These are phyloP conservation scores for Baorangia bicolor DNA, from an alignment of 768 basidiomycete species.

Conservation along the genomic window DNA sequence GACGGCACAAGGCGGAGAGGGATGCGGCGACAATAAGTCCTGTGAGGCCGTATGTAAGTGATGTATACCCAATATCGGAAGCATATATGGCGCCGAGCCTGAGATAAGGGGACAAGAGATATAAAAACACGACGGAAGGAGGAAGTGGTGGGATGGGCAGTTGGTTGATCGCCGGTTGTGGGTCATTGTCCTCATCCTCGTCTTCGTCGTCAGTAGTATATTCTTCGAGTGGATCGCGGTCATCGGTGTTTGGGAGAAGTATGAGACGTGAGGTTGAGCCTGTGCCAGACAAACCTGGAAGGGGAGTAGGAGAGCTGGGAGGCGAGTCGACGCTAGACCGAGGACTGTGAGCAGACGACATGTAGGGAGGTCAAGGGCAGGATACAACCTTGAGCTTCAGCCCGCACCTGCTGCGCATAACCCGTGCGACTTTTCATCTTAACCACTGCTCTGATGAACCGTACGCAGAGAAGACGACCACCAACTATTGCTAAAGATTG, in stretches of 20 bases:
- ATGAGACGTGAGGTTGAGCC: constrained; percentile 57
- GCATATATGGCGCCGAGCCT: constrained; percentile 69
- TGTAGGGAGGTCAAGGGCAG: constrained; percentile 3
- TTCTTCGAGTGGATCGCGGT: constrained; percentile 31
- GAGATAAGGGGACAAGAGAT: constrained; percentile 67
- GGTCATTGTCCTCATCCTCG: constrained; percentile 35
- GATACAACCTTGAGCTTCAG: not conserved
- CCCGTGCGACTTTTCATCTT: constrained; percentile 18
- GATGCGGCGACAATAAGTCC: constrained; percentile 52
- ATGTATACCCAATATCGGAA: constrained; percentile 42
- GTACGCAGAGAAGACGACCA: constrained; percentile 5
- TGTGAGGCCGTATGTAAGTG: constrained; percentile 51
- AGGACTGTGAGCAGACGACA: not conserved
- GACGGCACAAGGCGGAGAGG: constrained; percentile 59
- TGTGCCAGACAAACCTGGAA: constrained; percentile 23
- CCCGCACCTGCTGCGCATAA: not conserved
- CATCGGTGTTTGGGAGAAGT: constrained; percentile 57
- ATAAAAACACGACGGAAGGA: constrained; percentile 59
- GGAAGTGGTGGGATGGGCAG: constrained; percentile 47
- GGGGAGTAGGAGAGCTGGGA: not conserved
- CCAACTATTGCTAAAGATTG: constrained; percentile 25
- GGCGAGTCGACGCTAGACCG: constrained; percentile 14
- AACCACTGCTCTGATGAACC: constrained; percentile 5
- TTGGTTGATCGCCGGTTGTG: constrained; percentile 6
- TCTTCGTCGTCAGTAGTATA: constrained; percentile 45